These are phyloP conservation scores for Asterionellopsis glacialis DNA, from an alignment of 108 stramenopile genomes.

Conservation along the genomic window DNA sequence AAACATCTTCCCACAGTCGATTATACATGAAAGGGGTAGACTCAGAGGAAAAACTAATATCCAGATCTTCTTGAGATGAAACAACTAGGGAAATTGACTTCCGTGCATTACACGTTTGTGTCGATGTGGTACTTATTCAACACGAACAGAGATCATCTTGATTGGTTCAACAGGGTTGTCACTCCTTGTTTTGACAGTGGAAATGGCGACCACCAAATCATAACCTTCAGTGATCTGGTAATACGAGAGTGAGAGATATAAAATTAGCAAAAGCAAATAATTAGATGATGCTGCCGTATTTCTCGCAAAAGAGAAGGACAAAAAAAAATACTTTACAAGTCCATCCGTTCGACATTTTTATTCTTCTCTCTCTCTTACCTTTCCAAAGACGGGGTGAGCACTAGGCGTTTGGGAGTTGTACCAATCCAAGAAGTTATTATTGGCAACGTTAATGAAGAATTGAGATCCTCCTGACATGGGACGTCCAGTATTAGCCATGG, in stretches of 20 bases:
- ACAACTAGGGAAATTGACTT: too few species aligned
- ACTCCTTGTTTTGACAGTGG: conserved; percentile 45
- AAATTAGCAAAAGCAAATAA: neutral
- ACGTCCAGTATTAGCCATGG: conserved; percentile 46
- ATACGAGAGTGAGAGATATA: neutral
- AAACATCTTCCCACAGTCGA: too few species aligned
- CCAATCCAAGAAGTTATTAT: conserved; percentile 75
- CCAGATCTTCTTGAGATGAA: too few species aligned
- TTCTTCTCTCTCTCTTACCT: conserved; percentile 14
- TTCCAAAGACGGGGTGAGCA: conserved; percentile 76
- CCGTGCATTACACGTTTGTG: too few species aligned
- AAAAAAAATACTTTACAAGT: too few species aligned
- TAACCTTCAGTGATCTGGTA: conserved; percentile 36
- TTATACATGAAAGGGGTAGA: too few species aligned
- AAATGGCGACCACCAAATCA: conserved; percentile 40
- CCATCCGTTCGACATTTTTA: neutral
- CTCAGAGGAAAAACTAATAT: too few species aligned
- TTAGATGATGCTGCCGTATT: neutral
- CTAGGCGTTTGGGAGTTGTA: conserved; percentile 45
- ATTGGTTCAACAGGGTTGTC: conserved; percentile 53
- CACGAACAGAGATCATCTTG: conserved; percentile 64
- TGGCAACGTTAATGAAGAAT: conserved; percentile 68
- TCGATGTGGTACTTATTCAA: conserved; percentile 37
- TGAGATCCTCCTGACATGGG: conserved; percentile 42
- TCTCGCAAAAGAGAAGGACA: too few species aligned